phyloP scores from a whole-genome alignment of 805 yeast species.

The Saccharomycopsis sp. region DNA sequence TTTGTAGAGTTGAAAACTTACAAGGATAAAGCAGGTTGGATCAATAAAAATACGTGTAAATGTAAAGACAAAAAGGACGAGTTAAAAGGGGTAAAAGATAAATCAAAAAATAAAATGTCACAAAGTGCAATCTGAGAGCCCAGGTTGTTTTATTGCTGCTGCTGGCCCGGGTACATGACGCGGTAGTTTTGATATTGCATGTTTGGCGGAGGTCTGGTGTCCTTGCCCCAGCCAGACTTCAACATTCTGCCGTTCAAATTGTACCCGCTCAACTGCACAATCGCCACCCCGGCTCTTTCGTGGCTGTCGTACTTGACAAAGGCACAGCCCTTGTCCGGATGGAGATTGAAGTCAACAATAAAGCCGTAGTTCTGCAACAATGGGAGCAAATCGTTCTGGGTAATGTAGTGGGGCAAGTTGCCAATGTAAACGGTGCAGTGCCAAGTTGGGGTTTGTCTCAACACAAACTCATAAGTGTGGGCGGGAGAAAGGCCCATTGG shows the following conservation, averaged over 20 bases:
- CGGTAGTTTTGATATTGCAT: slow-evolving; percentile 24
- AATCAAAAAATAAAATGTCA: too few species aligned
- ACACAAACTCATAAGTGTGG: slow-evolving; percentile 57
- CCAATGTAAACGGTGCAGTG: slow-evolving; percentile 83
- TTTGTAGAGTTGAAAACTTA: too few species aligned
- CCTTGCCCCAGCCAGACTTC: slow-evolving; percentile 86
- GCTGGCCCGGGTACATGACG: too few species aligned
- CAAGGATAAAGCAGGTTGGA: too few species aligned
- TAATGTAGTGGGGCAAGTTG: slow-evolving; percentile 68
- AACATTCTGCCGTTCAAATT: slow-evolving; percentile 65
- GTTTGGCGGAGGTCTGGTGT: slow-evolving; percentile 29
- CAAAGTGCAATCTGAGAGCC: too few species aligned
- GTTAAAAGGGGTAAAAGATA: too few species aligned
- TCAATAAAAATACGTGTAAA: too few species aligned
- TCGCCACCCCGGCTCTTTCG: slow-evolving; percentile 83
- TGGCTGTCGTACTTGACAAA: slow-evolving; percentile 82
- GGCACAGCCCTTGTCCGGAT: slow-evolving; percentile 79
- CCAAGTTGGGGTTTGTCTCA: slow-evolving; percentile 75
- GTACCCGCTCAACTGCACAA: slow-evolving; percentile 61
- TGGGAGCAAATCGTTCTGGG: slow-evolving; percentile 65
- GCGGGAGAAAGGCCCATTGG: slow-evolving; percentile 29
- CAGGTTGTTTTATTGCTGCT: too few species aligned
- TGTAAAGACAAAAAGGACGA: too few species aligned
- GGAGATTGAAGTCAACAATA: slow-evolving; percentile 71
- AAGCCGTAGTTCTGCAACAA: slow-evolving; percentile 72